Percentiles rank a stretch among this genome's conserved stretches.
Conservation (phyloP, 441 rosid genomes). For the Gossypium davidsonii region DNA sequence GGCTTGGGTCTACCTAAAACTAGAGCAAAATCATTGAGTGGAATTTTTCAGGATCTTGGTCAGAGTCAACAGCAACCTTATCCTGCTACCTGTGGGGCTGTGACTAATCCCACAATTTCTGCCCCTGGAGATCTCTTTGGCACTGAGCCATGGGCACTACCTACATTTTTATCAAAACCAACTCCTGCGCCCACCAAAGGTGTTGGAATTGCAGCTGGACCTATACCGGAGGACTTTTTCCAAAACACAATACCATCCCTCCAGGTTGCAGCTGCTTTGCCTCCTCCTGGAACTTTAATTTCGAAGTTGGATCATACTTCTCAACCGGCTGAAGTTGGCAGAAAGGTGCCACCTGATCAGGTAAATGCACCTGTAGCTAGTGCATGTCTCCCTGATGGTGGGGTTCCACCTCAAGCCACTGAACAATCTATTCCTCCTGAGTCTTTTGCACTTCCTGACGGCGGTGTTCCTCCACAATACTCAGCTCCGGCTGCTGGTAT, state of each 20-base stretch:
- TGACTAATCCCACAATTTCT: constrained; percentile 42
- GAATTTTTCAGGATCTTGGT: constrained; percentile 61
- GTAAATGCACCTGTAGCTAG: constrained; percentile 34
- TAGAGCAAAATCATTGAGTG: constrained; percentile 62
- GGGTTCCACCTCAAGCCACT: constrained; percentile 58
- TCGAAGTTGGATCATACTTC: constrained; percentile 63
- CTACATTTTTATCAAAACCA: constrained; percentile 45
- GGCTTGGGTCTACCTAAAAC: constrained; percentile 64
- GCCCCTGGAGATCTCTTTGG: constrained; percentile 67
- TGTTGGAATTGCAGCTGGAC: constrained; percentile 47
- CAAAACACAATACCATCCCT: constrained; percentile 83
- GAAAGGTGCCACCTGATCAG: constrained; percentile 35
- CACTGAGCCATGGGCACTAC: constrained; percentile 43
- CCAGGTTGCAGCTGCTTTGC: constrained; percentile 76
- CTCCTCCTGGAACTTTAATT: constrained; percentile 85
- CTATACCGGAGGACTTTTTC: constrained; percentile 96
- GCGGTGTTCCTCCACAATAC: constrained; percentile 78
- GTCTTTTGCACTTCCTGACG: constrained; percentile 73
- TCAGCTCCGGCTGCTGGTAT: constrained; percentile 32
- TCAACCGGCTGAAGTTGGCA: constrained; percentile 39
- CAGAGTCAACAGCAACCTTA: constrained; percentile 48
- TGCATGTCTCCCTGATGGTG: constrained; percentile 74
- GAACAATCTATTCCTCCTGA: constrained; percentile 45
- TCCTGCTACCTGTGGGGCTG: constrained; percentile 29
- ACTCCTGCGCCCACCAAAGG: constrained; percentile 36